These are phyloP conservation scores for Fusarium avenaceum DNA, from an alignment of 2,329 filamentous ascomycete genomes.

Conservation along the genomic window DNA sequence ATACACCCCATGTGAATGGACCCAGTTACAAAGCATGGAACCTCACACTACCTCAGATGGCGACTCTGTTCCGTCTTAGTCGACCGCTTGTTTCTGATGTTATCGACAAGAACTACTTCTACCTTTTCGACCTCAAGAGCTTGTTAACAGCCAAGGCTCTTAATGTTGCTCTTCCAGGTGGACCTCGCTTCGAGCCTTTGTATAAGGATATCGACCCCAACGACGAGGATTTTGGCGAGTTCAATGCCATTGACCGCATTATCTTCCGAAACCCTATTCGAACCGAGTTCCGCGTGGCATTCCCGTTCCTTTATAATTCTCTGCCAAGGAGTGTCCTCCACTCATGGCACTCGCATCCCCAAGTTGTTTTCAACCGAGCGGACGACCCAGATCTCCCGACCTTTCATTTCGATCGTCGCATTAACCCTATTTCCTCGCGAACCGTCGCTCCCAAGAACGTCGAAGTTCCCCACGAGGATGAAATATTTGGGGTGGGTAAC, in stretches of 20 bases:
- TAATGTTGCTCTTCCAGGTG: conserved; percentile 97
- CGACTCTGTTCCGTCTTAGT: conserved; percentile 91
- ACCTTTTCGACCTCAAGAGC: conserved; percentile 95
- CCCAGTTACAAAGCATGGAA: conserved; percentile 98
- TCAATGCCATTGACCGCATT: conserved; percentile 99
- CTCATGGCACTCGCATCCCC: conserved; percentile 93
- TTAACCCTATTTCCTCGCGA: conserved; percentile 96
- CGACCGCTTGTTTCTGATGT: conserved; percentile 91
- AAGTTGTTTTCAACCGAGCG: conserved; percentile 88
- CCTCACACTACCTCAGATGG: conserved; percentile 93
- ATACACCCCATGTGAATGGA: conserved; percentile 94
- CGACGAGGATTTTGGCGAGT: conserved; percentile 98
- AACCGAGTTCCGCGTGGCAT: conserved; percentile 95
- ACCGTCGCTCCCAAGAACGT: conserved; percentile 95
- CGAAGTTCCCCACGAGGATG: conserved; percentile 91
- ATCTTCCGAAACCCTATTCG: conserved; percentile 96
- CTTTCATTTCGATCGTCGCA: conserved; percentile 97
- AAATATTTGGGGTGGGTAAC: conserved; percentile 86
- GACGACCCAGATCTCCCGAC: conserved; percentile 92
- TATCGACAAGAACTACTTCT: conserved; percentile 96
- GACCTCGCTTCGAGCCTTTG: conserved; percentile 93
- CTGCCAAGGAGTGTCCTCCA: conserved; percentile 93
- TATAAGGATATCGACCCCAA: conserved; percentile 99
- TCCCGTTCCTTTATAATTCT: conserved; percentile 96
- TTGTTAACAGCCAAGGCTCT: conserved; percentile 97